A percentile compares a stretch with the other conserved stretches of the same genome.
phyloP scores from a whole-genome alignment of 2,329 filamentous ascomycete genomes.

The Neonectria faginata region DNA sequence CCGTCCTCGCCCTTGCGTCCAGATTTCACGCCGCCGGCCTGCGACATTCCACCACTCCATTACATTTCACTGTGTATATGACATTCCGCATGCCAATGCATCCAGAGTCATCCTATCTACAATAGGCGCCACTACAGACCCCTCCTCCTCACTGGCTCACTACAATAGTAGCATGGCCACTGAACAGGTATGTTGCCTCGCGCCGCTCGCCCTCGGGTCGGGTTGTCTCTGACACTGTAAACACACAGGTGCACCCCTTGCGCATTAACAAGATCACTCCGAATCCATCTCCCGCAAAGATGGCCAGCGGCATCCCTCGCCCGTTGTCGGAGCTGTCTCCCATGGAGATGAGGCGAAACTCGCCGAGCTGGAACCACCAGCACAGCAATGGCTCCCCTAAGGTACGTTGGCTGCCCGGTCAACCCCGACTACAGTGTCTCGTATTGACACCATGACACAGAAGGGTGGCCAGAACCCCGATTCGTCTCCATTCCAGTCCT shows the following conservation, averaged over 20 bases:
- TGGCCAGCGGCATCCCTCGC: slow-evolving; percentile 71
- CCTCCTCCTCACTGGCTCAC: slow-evolving; percentile 39
- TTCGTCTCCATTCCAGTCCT: slow-evolving; percentile 87
- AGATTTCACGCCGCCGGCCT: slow-evolving; percentile 35
- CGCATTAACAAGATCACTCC: slow-evolving; percentile 79
- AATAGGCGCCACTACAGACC: slow-evolving; percentile 37
- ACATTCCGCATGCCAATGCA: slow-evolving; percentile 50
- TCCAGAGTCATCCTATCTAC: slow-evolving; percentile 46
- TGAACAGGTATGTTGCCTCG: slow-evolving; percentile 52
- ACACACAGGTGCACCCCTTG: slow-evolving; percentile 76
- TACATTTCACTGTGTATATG: slow-evolving; percentile 39
- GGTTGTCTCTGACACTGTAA: slow-evolving; percentile 39
- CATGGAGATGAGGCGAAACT: slow-evolving; percentile 88
- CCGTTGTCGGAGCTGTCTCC: slow-evolving; percentile 91
- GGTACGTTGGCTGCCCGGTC: slow-evolving; percentile 44
- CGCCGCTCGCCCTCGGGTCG: slow-evolving; percentile 31
- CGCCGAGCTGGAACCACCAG: slow-evolving; percentile 84
- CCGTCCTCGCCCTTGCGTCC: slow-evolving; percentile 20
- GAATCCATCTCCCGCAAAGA: slow-evolving; percentile 71
- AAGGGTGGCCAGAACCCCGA: slow-evolving; percentile 78
- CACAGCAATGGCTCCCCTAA: slow-evolving; percentile 67
- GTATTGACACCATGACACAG: slow-evolving; percentile 56
- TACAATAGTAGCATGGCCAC: slow-evolving; percentile 49
- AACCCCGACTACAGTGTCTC: slow-evolving; percentile 32
- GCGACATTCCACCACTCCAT: slow-evolving; percentile 47